Conservation (phyloP, 768 basidiomycete species). For the Lentinula sp. region DNA sequence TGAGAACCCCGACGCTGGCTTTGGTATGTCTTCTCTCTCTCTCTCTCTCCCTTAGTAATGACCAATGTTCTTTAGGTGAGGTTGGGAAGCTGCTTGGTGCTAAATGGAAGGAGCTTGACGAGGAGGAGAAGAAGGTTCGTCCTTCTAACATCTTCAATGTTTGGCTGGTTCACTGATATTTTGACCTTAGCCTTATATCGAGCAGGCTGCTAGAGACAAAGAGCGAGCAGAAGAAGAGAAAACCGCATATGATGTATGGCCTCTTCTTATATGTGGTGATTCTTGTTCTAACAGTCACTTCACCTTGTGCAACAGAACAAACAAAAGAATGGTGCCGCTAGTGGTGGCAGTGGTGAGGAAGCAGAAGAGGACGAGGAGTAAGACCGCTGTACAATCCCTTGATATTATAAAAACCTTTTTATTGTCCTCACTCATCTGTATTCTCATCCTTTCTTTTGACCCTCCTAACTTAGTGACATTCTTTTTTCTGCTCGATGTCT, state of each 20-base stretch:
- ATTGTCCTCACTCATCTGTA: background rate
- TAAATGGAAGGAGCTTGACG: slow-evolving; percentile 95
- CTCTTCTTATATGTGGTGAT: background rate
- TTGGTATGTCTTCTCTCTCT: slow-evolving; percentile 48
- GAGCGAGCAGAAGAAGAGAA: slow-evolving; percentile 81
- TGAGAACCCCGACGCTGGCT: slow-evolving; percentile 92
- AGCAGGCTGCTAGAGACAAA: slow-evolving; percentile 86
- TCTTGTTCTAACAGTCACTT: background rate
- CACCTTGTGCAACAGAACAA: slow-evolving; percentile 13
- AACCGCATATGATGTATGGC: slow-evolving; percentile 38
- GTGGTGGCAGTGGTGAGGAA: slow-evolving; percentile 5
- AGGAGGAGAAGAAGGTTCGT: slow-evolving; percentile 82
- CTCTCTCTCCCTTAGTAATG: slow-evolving; percentile 3
- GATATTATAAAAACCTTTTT: background rate
- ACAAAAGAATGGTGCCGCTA: slow-evolving; percentile 5
- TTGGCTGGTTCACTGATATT: slow-evolving; percentile 6
- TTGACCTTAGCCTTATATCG: slow-evolving; percentile 69
- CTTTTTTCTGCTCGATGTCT: background rate
- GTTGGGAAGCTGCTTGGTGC: slow-evolving; percentile 92
- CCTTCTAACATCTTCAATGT: slow-evolving; percentile 9
- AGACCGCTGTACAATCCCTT: background rate
- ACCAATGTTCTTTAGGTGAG: slow-evolving; percentile 51
- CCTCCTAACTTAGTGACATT: background rate
- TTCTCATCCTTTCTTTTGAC: background rate
- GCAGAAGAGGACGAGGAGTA: slow-evolving; percentile 3